phyloP scores from a whole-genome alignment of 192 early-diverging fungal species.

The Linnemannia schmuckeri region DNA sequence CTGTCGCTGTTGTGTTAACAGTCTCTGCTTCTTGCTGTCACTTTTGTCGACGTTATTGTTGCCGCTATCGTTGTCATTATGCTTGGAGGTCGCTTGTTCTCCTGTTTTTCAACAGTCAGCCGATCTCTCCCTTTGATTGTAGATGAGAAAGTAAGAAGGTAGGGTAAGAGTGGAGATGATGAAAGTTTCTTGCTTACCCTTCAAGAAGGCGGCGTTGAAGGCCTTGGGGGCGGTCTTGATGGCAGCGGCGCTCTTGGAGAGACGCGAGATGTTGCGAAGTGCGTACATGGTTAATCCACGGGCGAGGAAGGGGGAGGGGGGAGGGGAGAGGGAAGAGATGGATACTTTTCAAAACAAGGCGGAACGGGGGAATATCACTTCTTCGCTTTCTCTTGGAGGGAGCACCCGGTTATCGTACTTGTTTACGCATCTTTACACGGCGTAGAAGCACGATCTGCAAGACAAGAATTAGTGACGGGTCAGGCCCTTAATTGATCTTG shows the following conservation, averaged over 20 bases:
- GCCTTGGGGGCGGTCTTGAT: constrained; percentile 59
- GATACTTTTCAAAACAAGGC: constrained; percentile 41
- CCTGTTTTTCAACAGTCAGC: neutral
- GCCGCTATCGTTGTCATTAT: neutral
- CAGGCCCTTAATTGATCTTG: neutral
- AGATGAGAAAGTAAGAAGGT: neutral
- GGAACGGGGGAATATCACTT: neutral
- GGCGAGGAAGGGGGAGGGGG: constrained; percentile 20
- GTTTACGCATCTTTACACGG: neutral
- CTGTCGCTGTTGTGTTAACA: no score
- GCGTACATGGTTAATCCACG: constrained; percentile 59
- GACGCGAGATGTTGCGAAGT: constrained; percentile 61
- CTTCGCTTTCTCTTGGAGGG: neutral
- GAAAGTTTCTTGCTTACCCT: constrained; percentile 52
- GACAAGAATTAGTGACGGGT: neutral
- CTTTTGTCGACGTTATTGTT: neutral
- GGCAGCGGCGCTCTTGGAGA: constrained; percentile 58
- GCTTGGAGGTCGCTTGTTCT: neutral
- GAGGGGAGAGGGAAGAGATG: constrained; percentile 47
- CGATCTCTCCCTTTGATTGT: constrained; percentile 1
- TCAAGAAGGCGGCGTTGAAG: constrained; percentile 59
- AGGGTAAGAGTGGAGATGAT: neutral
- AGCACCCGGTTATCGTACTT: neutral
- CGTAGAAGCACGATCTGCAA: neutral
- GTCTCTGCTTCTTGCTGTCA: no score